Evolutionary conservation across 1,284 basidiomycete genomes (phyloP), one percentile per base, ranked within the genome.

Genomic region (Trametes pubescens): DNA sequence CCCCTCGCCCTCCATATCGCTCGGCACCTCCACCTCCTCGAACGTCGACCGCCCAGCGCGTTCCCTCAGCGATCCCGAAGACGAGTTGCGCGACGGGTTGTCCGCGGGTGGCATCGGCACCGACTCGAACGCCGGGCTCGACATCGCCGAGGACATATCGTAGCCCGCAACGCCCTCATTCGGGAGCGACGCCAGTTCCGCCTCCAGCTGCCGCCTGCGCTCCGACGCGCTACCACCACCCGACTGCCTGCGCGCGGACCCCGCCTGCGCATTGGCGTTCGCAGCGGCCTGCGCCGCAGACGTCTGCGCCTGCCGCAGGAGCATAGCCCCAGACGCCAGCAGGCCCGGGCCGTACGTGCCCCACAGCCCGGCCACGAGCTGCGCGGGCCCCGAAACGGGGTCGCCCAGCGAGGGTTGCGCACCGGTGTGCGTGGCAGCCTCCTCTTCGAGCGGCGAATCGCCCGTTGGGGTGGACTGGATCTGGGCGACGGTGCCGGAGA

Each of bases 271-370:
- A 21, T 59, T 43, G 74, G 70, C 29, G 57, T 72, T 65, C 57
- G 69, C 66, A 1, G 67, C 65, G 9, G 67, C 66, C 53, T 68
- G 66, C 53, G 70, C 69, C 11, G 71, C 67, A 48, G 68, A 65
- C 7, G 59, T 65, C 61, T 69, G 68, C 53, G 73, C 67, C 44
- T 76, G 68, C 4, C 79, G 78, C 35, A 91, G 75, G 11, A 92
- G 72, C 7, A 84, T 84, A 0, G 87, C 82, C 16, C 90, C 89
- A 0, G 83, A 82, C 0, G 89, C 90, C 14, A 94, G 70, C 47
- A 94, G 82, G 1, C 83, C 76, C 0, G 93, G 92, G 0, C 91
- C 93, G 67, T 92, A 95, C 4, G 86, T 84, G 16, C 82, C 79
- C 89, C 92, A 92, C 18, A 94, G 78, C 0, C 87, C 83, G 32